Evolutionary conservation across 257 asterid species (phyloP), one percentile per base, ranked within the genome.

Genomic region (Linaria vulgaris): DNA sequence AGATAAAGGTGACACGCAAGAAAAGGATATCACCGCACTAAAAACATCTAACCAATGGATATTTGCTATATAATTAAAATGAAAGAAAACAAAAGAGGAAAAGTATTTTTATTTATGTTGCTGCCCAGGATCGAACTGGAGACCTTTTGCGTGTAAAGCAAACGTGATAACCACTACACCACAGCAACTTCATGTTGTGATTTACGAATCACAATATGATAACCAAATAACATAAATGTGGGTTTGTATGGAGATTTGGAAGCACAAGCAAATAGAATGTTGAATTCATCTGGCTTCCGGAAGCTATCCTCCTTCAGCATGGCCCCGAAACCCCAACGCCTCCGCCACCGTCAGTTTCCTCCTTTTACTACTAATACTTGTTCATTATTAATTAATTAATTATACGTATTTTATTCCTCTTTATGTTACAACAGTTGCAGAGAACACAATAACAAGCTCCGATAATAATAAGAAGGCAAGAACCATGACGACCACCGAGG

Each of bases 91-190:
- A 22, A 20, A 55, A 6, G 1, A 43, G n/a, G 48, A 9, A 43
- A 43, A 6, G 48, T 15, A 43, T 2, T 0, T 3, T 12, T 3
- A 45, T 9, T 12, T 2, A 12, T 79, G 87, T 76, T 80, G 76
- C 88, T 82, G 87, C 91, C 91, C 94, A 81, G 95, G 91, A 81
- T 89, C 94, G 95, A 89, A 86, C 95, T 79, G 90, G 94, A 68
- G 96, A 82, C 95, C 91, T 84, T 69, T 79, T 79, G 94, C 68
- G 91, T 89, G 97, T 70, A 76, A 76, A 63, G 55, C 86, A 72
- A 77, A 77, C 86, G 79, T 80, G 86, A 77, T 80, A 74, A 80
- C 86, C 86, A 71, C 86, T 80, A 74, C 86, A 77, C 86, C 77
- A 80, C 86, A 77, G 80, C 76, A 71, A 80, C 80, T 8, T 11